These are phyloP conservation scores for Solanum bulbocastanum DNA, from an alignment of 257 asterid species.

Conservation along the genomic window DNA sequence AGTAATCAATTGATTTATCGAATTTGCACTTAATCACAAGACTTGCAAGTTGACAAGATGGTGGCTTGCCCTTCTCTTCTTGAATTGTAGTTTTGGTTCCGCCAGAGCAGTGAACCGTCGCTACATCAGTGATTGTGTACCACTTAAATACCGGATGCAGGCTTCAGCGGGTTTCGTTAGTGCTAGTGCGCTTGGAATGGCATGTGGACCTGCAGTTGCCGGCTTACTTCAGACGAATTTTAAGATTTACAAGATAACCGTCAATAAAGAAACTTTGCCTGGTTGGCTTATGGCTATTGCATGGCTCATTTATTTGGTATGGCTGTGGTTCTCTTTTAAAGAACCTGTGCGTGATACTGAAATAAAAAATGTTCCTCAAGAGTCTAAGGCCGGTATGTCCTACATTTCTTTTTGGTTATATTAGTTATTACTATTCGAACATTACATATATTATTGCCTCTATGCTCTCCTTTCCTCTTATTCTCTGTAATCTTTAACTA, in stretches of 20 bases:
- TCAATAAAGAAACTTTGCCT: conserved; percentile 78
- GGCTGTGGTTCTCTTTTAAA: conserved; percentile 77
- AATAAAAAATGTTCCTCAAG: conserved; percentile 19
- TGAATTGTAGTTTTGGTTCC: conserved; percentile 76
- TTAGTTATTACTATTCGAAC: background rate
- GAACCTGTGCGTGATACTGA: conserved; percentile 61
- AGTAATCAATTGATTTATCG: background rate
- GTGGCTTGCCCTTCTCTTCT: background rate
- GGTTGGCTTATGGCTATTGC: conserved; percentile 95
- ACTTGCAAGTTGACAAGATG: conserved; percentile 1
- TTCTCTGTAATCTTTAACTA: background rate
- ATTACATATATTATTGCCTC: background rate
- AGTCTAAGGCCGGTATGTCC: conserved; percentile 21
- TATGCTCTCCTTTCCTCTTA: background rate
- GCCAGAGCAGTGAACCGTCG: conserved; percentile 97
- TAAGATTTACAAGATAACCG: conserved; percentile 53
- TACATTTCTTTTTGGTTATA: background rate
- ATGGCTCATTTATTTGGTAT: conserved; percentile 63
- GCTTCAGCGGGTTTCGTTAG: conserved; percentile 99
- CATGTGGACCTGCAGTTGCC: conserved; percentile 97
- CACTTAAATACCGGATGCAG: conserved; percentile 80
- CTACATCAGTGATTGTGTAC: conserved; percentile 93
- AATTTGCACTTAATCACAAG: background rate
- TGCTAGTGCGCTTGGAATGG: conserved; percentile 99
- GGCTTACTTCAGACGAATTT: conserved; percentile 76